Evolutionary conservation across 768 basidiomycete species (phyloP), one percentile per base, ranked within the genome.

Genomic region (Pulveroboletus sp.): DNA sequence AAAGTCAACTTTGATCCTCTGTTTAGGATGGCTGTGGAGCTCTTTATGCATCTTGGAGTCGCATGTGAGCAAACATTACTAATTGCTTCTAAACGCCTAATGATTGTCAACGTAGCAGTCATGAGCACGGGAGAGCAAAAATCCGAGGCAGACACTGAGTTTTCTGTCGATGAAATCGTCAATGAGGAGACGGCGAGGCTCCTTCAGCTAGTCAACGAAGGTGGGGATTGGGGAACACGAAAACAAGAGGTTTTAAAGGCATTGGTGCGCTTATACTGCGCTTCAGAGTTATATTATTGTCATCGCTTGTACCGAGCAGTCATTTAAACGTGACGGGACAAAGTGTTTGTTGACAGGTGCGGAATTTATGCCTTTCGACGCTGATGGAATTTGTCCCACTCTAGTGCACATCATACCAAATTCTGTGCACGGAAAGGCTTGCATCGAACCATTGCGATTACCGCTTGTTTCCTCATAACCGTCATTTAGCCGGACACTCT

Each of bases 11-110:
- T 51, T 24, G 1, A n/a, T 3, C 48, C 48, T 26, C 19, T 51
- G 27, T 31, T 22, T 19, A 17, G 9, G 14, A 43, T 51, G 48
- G 29, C 48, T n/a, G 29, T 12, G 0, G 48, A 50, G 10, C 38
- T 35, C 29, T 43, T 52, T 14, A 50, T 27, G 13, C 35, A 43
- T 26, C 40, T 52, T 31, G 40, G 51, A 42, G 12, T 51, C 17
- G 48, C 35, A 12, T 31, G 41, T 38, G 3, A 51, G 51, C 20
- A 26, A 24, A 31, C 19, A 7, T 24, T 4, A 20, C 14, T 23
- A 9, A n/a, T 42, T 14, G 1, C 29, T 13, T 32, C 17, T 9
- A 20, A 13, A 26, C 2, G 5, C 32, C n/a, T 22, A 20, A 30
- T 6, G 16, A 22, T 24, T 4, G 36, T 37, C 16, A 29, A 50